Base-by-base conservation (phyloP, 1,284 basidiomycete genomes). In the Ustilago tritici region DNA sequence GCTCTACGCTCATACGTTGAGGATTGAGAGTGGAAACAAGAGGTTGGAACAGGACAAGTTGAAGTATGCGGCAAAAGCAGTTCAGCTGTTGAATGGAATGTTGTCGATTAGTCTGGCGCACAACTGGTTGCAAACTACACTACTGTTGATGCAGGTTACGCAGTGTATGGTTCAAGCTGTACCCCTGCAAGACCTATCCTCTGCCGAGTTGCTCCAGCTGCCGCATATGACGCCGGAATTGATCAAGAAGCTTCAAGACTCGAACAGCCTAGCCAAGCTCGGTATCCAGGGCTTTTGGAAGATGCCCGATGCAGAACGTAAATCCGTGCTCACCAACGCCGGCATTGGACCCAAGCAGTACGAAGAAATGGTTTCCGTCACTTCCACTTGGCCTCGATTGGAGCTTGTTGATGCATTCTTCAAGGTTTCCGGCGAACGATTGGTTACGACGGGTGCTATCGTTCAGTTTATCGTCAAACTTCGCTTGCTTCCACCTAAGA, bases 401-500 rank as follows among this genome's bases (percentile, higher is more conserved):
- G 93, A 98, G 73, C 88, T 99, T 43, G 91, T 93, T 19, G 92
- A 93, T 83, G 92, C 93, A 32, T 88, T 90, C 52, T 98, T 98
- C 89, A 94, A 93, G 89, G 75, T 81, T 34, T 92, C 94, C 61
- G 97, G 93, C 61, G 97, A 99, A 87, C 92, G 92, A 43, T 87
- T 93, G 52, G 91, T 98, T 36, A 93, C 93, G 0, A 95, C 96
- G 0, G 92, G 93, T 3, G 92, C 96, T 0, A 93, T 98, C 78
- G 93, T 98, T 36, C 92, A 92, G 82, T 90, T 98, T 63, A 89
- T 93, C 28, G 90, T 95, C 86, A 95, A 96, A 86, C 88, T 94
- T 17, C 91, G 93, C 2, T 78, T 95, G 34, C 87, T 89, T 6
- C 91, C 91, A 5, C 90, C 91, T 3, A 81, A 70, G 57, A 81